These are phyloP conservation scores for Fusarium albosuccineum DNA, from an alignment of 2,329 filamentous ascomycete genomes.

Conservation along the genomic window DNA sequence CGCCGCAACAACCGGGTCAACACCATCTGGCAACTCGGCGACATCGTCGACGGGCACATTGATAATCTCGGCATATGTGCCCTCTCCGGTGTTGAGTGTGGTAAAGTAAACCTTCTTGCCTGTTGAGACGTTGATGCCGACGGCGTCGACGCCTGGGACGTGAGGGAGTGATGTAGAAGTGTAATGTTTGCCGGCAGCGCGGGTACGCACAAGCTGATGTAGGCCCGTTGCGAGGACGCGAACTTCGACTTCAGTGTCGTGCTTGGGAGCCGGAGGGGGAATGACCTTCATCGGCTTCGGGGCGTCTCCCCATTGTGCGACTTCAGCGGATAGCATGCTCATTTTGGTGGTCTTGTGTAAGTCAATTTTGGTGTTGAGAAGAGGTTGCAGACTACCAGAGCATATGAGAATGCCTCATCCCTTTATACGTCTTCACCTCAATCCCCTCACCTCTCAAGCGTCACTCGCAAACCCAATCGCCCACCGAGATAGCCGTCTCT, in stretches of 20 bases:
- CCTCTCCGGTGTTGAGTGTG: constrained; percentile 50
- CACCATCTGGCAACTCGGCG: constrained; percentile 57
- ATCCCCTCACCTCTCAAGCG: constrained; percentile 1
- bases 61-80: constrained; percentile 62
- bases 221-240: constrained; percentile 65
- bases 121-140: constrained; percentile 59
- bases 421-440: constrained; percentile 29
- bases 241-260: constrained; percentile 59
- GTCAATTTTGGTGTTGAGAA: not conserved
- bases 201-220: constrained; percentile 65
- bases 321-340: constrained; percentile 55
- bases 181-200: constrained; percentile 69
- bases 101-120: constrained; percentile 65
- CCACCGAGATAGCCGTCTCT: not conserved
- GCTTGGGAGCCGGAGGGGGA: constrained; percentile 53
- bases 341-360: constrained; percentile 11
- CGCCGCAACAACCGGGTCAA: constrained; percentile 64
- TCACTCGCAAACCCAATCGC: constrained; percentile 8
- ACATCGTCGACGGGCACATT: constrained; percentile 58
- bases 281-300: constrained; percentile 47
- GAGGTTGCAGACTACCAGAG: not conserved
- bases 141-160: constrained; percentile 65
- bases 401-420: not conserved
- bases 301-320: constrained; percentile 54
- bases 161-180: constrained; percentile 63